These are phyloP conservation scores for Phytophthora hibernalis DNA, from an alignment of 352 stramenopile genomes.

Conservation along the genomic window DNA sequence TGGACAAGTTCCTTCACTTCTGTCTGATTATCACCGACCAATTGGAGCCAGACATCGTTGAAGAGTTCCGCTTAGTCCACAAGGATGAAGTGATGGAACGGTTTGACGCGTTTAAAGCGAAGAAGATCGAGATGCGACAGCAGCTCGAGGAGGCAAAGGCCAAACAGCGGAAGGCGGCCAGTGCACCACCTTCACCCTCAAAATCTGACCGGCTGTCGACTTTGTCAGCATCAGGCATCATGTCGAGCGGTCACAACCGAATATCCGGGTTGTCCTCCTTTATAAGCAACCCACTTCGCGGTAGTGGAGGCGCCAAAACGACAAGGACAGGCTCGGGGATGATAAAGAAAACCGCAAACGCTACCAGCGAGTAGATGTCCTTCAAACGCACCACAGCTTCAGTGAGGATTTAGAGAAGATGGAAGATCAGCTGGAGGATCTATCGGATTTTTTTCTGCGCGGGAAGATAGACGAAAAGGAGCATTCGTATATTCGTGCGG, in stretches of 20 bases:
- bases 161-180: slow-evolving; percentile 48
- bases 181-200: slow-evolving; percentile 60
- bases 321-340: slow-evolving; percentile 29
- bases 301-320: slow-evolving; percentile 41
- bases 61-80: slow-evolving; percentile 77
- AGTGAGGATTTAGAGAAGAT: slow-evolving; percentile 77
- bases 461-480: slow-evolving; percentile 89
- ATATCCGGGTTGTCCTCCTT: slow-evolving; percentile 58
- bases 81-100: slow-evolving; percentile 86
- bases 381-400: slow-evolving; percentile 74
- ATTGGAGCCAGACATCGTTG: slow-evolving; percentile 73
- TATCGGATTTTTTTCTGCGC: slow-evolving; percentile 69
- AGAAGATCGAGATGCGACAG: slow-evolving; percentile 88
- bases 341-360: slow-evolving; percentile 57
- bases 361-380: slow-evolving; percentile 74
- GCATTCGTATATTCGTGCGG: slow-evolving; percentile 81
- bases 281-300: slow-evolving; percentile 69
- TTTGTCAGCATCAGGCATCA: slow-evolving; percentile 43
- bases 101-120: slow-evolving; percentile 80
- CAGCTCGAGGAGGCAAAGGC: slow-evolving; percentile 77
- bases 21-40: slow-evolving; percentile 74
- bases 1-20: slow-evolving; percentile 76
- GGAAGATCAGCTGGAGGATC: slow-evolving; percentile 81
- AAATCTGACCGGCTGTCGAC: slow-evolving; percentile 64
- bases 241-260: slow-evolving; percentile 29